phyloP scores from a whole-genome alignment of 1,284 basidiomycete genomes.

The Ustilago curta region DNA sequence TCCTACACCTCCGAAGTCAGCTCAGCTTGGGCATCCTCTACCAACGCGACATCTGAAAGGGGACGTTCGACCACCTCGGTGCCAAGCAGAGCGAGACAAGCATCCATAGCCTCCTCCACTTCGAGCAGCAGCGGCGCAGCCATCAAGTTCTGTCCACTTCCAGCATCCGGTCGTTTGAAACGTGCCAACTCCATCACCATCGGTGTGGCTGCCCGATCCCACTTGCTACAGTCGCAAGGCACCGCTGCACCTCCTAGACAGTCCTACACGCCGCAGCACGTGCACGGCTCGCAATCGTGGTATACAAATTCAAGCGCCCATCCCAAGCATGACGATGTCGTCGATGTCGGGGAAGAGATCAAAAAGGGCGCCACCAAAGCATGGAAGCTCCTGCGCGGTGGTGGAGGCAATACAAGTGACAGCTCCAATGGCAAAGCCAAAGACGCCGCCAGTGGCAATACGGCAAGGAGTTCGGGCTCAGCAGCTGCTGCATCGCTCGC shows the following conservation, averaged over 20 bases:
- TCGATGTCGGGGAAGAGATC: conserved; percentile 62
- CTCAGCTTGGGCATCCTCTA: conserved; percentile 22
- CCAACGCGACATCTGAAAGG: conserved; percentile 15
- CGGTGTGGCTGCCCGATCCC: conserved; percentile 63
- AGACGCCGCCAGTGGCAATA: not conserved
- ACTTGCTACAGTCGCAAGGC: conserved; percentile 62
- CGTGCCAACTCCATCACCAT: conserved; percentile 66
- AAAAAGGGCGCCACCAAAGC: conserved; percentile 53
- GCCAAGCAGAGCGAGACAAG: conserved; percentile 20
- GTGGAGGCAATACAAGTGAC: conserved; percentile 24
- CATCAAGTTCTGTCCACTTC: conserved; percentile 63
- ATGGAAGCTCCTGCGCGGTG: conserved; percentile 54
- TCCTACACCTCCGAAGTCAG: conserved; percentile 27
- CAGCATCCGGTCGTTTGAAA: conserved; percentile 56
- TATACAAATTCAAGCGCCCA: conserved; percentile 20
- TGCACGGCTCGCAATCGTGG: conserved; percentile 47
- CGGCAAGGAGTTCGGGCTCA: not conserved
- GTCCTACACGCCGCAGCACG: conserved; percentile 30
- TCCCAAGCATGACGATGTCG: conserved; percentile 36
- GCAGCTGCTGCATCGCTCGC: conserved; percentile 10
- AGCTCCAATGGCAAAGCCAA: conserved; percentile 8
- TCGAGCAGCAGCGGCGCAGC: conserved; percentile 43
- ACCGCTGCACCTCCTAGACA: conserved; percentile 38
- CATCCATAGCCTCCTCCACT: conserved; percentile 31
- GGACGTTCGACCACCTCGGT: not conserved